Evolutionary conservation across 306 rosid species (phyloP), one percentile per base, ranked within the genome.

Genomic region (Cyamopsis tetragonoloba): DNA sequence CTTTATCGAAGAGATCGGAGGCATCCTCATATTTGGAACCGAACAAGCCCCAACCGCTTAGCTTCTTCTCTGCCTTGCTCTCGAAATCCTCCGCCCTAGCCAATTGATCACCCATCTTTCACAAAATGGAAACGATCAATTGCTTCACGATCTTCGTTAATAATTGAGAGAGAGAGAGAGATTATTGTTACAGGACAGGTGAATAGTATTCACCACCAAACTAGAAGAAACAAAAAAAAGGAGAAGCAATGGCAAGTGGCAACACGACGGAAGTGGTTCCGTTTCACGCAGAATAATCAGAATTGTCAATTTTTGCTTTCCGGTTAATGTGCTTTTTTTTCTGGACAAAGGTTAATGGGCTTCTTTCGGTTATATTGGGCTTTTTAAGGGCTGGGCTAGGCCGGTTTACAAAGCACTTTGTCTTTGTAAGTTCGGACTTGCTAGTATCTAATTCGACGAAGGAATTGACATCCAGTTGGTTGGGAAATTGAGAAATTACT

Each of bases 1-100:
- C 84, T 79, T 87, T 91, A 24, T 88, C 99, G 63, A 73, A 95
- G 75, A 95, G 95, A 54, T 95, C 97, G 34, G 97, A 81, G 27
- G 99, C 99, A 49, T 90, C 96, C 38, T 88, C 97, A 50, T 63
- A 75, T 79, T 95, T 95, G 77, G 97, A 88, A 62, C 95, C 73
- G 44, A 95, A 88, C 63, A 95, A 77, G 24, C 92, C 95, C 99
- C 99, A 95, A 22, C 97, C 61, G 44, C 7, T 39, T 20, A 95
- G 88, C 80, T 91, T 95, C 85, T 91, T 95, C 73, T 86, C 96
- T 2, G 96, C 99, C 81, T 85, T 85, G 71, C 64, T 74, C 61
- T 83, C 92, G 57, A 85, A 95, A 7, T 95, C 96, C 31, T 90
- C 83, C 0, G 83, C 99, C 42, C 54, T 86, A 0, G 88, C 90